phyloP scores from a whole-genome alignment of 2,329 filamentous ascomycete genomes.

The Aspergillus sp. region DNA sequence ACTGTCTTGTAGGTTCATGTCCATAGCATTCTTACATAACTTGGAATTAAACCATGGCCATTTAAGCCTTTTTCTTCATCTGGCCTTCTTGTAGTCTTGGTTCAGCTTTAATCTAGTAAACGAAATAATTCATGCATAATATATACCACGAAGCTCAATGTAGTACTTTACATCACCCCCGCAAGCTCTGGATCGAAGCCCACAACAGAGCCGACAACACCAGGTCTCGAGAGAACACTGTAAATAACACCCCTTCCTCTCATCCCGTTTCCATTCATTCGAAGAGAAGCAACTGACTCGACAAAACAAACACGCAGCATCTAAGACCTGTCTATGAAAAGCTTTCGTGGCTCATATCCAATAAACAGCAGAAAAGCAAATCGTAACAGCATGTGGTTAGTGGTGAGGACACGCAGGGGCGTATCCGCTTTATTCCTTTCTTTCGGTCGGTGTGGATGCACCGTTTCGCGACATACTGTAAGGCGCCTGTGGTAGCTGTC shows the following conservation, averaged over 20 bases:
- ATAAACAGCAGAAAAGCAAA: neutral
- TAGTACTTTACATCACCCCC: neutral
- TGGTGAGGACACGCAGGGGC: neutral
- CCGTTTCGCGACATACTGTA: conserved; percentile 69
- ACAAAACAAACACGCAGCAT: neutral
- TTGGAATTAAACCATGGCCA: neutral
- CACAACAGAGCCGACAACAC: neutral
- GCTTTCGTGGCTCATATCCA: conserved; percentile 2
- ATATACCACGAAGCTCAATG: neutral
- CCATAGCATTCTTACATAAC: neutral
- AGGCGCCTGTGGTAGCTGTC: conserved; percentile 53
- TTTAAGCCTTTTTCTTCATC: no score
- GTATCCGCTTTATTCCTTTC: conserved; percentile 20
- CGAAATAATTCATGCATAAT: neutral
- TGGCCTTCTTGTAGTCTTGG: no score
- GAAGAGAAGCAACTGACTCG: neutral
- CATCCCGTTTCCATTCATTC: neutral
- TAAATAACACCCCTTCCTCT: neutral
- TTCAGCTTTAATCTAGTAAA: neutral
- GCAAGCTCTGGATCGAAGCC: no score
- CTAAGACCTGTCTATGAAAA: conserved; percentile 1
- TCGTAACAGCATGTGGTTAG: neutral
- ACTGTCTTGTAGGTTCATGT: neutral
- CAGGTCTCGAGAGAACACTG: neutral
- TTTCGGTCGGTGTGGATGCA: conserved; percentile 56